Evolutionary conservation across 257 asterid genomes (phyloP).

Genomic region (Nicotiana otophora): DNA sequence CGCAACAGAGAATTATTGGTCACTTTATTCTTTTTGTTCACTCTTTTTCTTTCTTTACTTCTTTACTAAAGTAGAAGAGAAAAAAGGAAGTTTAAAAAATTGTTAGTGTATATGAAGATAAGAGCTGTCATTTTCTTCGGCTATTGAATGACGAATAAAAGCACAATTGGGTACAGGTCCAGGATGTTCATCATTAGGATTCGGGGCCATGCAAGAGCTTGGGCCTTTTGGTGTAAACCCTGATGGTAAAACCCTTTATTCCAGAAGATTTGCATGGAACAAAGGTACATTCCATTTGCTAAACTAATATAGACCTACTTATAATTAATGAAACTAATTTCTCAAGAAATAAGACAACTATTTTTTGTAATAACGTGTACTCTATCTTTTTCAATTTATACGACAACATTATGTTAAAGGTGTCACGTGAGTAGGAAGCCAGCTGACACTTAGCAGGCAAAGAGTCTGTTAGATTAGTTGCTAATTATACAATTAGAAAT

Average conservation of each 20-base stretch:
- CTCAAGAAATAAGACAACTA: too few relatives aligned
- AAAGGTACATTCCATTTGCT: constrained; percentile 16
- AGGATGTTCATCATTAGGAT: constrained; percentile 43
- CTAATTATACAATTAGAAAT: too few relatives aligned
- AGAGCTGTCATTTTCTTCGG: neutral
- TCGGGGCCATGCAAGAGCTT: constrained; percentile 36
- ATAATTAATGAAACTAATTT: too few relatives aligned
- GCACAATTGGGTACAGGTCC: constrained; percentile 26
- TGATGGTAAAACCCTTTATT: constrained; percentile 36
- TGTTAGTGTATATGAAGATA: neutral
- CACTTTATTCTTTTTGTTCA: neutral
- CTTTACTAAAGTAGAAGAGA: neutral
- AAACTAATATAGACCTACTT: neutral
- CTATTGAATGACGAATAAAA: neutral
- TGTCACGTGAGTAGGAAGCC: too few relatives aligned
- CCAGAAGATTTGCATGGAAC: constrained; percentile 35
- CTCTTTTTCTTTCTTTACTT: neutral
- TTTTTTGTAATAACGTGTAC: too few relatives aligned
- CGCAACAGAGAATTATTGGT: neutral
- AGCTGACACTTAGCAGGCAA: too few relatives aligned
- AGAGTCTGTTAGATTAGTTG: too few relatives aligned
- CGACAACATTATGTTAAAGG: too few relatives aligned
- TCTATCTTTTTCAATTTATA: too few relatives aligned
- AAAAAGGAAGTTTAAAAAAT: neutral
- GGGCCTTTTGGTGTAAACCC: constrained; percentile 41